These are phyloP conservation scores for Cephaloascus albidus DNA, from an alignment of 805 yeast genomes.

Conservation along the genomic window DNA sequence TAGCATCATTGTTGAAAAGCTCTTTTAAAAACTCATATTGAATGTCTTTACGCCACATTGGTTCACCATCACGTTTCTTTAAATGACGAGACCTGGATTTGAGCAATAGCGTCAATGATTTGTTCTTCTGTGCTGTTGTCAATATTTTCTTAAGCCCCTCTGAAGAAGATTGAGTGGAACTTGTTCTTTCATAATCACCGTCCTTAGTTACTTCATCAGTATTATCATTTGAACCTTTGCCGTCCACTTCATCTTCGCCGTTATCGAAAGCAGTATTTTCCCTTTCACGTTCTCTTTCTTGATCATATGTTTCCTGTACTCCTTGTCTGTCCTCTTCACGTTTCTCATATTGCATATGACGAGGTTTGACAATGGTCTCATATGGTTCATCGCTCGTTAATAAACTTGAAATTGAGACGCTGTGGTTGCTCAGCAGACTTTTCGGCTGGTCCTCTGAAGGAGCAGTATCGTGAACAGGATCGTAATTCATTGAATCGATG, in stretches of 20 bases:
- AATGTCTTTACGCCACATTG: slow-evolving; percentile 80
- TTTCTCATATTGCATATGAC: no score
- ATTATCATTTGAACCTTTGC: no score
- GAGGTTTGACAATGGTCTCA: no score
- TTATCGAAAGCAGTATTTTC: no score
- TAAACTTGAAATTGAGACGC: neutral
- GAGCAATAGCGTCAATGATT: slow-evolving; percentile 15
- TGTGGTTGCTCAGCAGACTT: neutral
- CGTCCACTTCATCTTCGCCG: no score
- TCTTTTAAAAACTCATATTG: slow-evolving; percentile 69
- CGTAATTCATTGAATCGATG: slow-evolving; percentile 25
- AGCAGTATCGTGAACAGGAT: slow-evolving; percentile 31
- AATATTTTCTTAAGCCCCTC: slow-evolving; percentile 2
- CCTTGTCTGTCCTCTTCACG: no score
- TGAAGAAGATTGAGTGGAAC: slow-evolving; percentile 2
- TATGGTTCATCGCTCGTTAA: neutral
- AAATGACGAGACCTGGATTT: slow-evolving; percentile 43
- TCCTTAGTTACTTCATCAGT: no score
- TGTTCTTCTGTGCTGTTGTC: no score
- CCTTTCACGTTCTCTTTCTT: no score
- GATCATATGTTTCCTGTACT: no score
- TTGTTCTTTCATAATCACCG: slow-evolving; percentile 7
- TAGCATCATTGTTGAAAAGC: slow-evolving; percentile 52
- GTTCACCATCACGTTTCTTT: slow-evolving; percentile 88
- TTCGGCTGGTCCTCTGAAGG: slow-evolving; percentile 3